Evolutionary conservation across 169 alveolate species (phyloP), one percentile per base, ranked within the genome.

Genomic region (Perkinsus marinus): DNA sequence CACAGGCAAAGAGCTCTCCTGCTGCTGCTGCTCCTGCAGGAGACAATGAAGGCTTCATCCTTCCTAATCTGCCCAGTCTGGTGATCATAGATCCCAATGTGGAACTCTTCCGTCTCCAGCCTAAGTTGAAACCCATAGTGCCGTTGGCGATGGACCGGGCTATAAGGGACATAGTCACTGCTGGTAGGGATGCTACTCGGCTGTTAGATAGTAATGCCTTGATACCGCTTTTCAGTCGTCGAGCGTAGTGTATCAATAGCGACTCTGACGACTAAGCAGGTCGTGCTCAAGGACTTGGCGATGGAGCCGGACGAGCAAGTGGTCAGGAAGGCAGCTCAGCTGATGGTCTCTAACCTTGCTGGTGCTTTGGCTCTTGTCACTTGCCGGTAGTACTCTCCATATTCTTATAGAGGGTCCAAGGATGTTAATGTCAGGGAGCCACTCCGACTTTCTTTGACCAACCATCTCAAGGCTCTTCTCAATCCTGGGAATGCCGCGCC

Each of bases 271-370:
- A 98, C 99, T n/a, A 96, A 97, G 93, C 99, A 98, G 94, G 90
- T 98, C 43, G 97, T 98, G 36, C 93, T 97, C n/a, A 99, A 98
- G 95, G 99, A 99, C 94, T 98, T 98, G 92, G 97, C 99, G 92
- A 95, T 96, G 91, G 99, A 98, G 94, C 95, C 95, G 43, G 98
- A 98, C 94, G 99, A 97, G 94, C 93, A 95, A 22, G 94, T 97
- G 92, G 95, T 98, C 57, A 94, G 96, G 39, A 95, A 96, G 39
- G 99, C 99, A 0, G 96, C 99, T 43, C 97, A 96, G 79, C 93
- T 96, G 91, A 97, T 98, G 96, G 98, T 97, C 89, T 95, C 99
- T 39, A 95, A 96, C 38, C 93, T 98, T 43, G 98, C 99, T 17
- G 98, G 99, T 16, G 95, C 98, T 39, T 95, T 99, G 91, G 99